Percentiles rank a stretch among this genome's conserved stretches.
Conservation (phyloP, 1,139 yeast species). For the Candida tetrigidarum region DNA sequence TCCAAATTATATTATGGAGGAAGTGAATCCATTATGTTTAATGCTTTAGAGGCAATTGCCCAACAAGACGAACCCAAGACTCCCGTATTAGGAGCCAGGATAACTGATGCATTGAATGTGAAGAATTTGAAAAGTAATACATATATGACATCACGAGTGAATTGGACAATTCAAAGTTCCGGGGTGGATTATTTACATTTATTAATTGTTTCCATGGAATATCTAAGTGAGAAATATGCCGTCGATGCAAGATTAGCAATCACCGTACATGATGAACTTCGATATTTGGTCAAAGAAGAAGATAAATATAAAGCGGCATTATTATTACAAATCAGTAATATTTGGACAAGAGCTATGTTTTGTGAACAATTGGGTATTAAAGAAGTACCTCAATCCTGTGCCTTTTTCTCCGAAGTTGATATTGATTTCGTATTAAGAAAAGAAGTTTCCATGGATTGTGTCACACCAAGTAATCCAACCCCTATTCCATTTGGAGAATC, state of each 20-base stretch:
- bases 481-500: slow-evolving; percentile 84
- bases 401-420: slow-evolving; percentile 94
- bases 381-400: slow-evolving; percentile 93
- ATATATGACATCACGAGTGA: slow-evolving; percentile 87
- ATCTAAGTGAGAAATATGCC: slow-evolving; percentile 63
- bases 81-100: slow-evolving; percentile 92
- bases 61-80: slow-evolving; percentile 83
- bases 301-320: slow-evolving; percentile 79
- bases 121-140: slow-evolving; percentile 65
- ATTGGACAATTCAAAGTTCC: slow-evolving; percentile 98
- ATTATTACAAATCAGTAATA: slow-evolving; percentile 83
- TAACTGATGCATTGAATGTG: slow-evolving; percentile 80
- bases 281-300: slow-evolving; percentile 75
- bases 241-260: slow-evolving; percentile 81
- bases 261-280: slow-evolving; percentile 94
- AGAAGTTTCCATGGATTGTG: slow-evolving; percentile 86
- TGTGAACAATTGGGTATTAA: slow-evolving; percentile 89
- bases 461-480: slow-evolving; percentile 82
- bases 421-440: slow-evolving; percentile 86
- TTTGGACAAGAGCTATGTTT: slow-evolving; percentile 98
- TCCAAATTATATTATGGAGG: slow-evolving; percentile 82
- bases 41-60: slow-evolving; percentile 86
- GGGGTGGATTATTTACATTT: slow-evolving; percentile 97
- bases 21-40: slow-evolving; percentile 90
- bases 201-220: slow-evolving; percentile 86